Conservation (phyloP, 2,329 filamentous ascomycete genomes). For the Knufia fluminis region DNA sequence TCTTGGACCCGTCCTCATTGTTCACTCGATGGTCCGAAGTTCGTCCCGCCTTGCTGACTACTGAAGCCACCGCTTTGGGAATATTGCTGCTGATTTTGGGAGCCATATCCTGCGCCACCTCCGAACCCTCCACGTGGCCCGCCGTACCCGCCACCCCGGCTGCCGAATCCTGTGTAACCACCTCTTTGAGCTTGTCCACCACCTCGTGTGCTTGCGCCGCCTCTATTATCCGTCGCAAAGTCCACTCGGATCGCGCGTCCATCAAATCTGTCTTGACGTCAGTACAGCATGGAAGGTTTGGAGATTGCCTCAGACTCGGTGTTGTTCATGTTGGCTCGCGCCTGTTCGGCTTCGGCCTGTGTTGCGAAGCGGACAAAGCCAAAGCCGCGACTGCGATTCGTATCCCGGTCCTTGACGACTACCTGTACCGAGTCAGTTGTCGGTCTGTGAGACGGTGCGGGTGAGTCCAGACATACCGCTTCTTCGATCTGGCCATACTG, state of each 20-base stretch:
- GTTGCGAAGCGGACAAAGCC: conserved; percentile 81
- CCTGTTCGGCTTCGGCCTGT: conserved; percentile 34
- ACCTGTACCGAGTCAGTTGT: conserved; percentile 48
- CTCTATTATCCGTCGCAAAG: conserved; percentile 76
- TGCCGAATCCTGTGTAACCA: conserved; percentile 23
- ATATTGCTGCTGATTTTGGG: conserved; percentile 3
- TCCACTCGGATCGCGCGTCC: conserved; percentile 91
- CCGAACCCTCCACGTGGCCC: conserved; percentile 10
- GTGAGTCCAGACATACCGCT: conserved; percentile 58
- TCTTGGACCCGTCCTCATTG: neutral
- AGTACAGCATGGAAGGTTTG: conserved; percentile 11
- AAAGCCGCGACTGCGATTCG: conserved; percentile 91
- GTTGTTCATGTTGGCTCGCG: conserved; percentile 37
- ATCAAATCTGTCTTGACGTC: conserved; percentile 60
- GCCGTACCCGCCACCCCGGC: conserved; percentile 26
- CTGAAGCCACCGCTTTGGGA: conserved; percentile 1
- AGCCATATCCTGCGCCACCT: neutral
- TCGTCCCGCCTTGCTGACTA: neutral
- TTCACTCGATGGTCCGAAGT: conserved; percentile 5
- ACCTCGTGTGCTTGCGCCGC: conserved; percentile 45
- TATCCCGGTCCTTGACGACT: conserved; percentile 95
- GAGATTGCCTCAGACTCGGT: conserved; percentile 56
- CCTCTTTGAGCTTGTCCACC: conserved; percentile 21
- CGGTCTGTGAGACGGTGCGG: conserved; percentile 15
- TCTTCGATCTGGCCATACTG: conserved; percentile 87